Evolutionary conservation across 1,284 basidiomycete genomes (phyloP), one percentile per base, ranked within the genome.

Genomic region (Cryptococcus maquisensis): DNA sequence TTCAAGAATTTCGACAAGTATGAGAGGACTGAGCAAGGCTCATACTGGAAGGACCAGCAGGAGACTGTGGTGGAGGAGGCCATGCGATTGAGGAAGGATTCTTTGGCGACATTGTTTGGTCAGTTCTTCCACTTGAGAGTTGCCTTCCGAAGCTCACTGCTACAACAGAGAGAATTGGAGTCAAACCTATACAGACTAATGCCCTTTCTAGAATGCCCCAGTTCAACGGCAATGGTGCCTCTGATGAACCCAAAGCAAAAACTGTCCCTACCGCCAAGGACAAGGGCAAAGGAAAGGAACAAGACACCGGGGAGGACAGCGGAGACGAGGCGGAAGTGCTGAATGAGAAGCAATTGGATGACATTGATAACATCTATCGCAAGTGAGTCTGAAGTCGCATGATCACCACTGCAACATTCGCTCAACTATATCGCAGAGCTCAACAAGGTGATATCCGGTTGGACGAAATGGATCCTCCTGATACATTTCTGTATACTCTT

Each of bases 381-480:
- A 87, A 83, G 89, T 90, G 66, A 55, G 75, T 55, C n/a, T 24
- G 9, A 48, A n/a, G 23, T 10, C 28, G 28, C 28, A 32, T 32
- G 6, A 32, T 10, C 4, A 10, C 10, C 10, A 6, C 28, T 10
- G 6, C 28, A 10, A 6, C 28, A 1, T 6, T 8, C 28, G 28
- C 28, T 32, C 3, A n/a, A 64, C 55, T 59, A 40, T 55, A 9
- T 10, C 10, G 23, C 61, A 94, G 91, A 68, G 94, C 94, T 0
- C 88, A 92, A 66, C 81, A 83, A 63, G 83, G 90, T 58, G 93
- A 96, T 69, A 82, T 79, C 18, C 78, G 79, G 23, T 82, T 98
- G 74, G 82, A 81, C 20, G 87, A 87, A 72, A 90, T 89, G 81
- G 86, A 95, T 32, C 89, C 94, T 4, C 80, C 86, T 1, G 80